phyloP scores from a whole-genome alignment of 768 basidiomycete species.

The Pholiota molesta region DNA sequence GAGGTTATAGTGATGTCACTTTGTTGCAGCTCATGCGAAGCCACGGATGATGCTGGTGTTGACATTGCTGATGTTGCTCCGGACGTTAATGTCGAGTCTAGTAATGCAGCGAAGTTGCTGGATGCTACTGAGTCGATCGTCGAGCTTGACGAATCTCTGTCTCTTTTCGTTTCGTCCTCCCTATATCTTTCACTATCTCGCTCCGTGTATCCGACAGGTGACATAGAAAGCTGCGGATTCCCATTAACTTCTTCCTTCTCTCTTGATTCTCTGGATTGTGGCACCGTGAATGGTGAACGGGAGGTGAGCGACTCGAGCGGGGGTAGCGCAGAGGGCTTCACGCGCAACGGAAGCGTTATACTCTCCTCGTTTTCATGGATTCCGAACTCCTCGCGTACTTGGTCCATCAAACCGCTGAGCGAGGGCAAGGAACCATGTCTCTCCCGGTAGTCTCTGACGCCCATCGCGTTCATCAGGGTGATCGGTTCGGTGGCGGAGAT shows the following conservation, averaged over 20 bases:
- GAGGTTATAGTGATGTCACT: background rate
- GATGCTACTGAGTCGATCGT: conserved; percentile 8
- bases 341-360: conserved; percentile 8
- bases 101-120: background rate
- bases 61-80: conserved; percentile 3
- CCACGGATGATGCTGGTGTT: conserved; percentile 7
- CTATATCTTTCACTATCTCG: conserved; percentile 2
- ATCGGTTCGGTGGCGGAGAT: conserved; percentile 24
- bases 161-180: conserved; percentile 4
- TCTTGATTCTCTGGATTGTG: conserved; percentile 4
- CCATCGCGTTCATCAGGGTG: conserved; percentile 14
- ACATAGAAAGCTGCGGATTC: conserved; percentile 16
- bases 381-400: conserved; percentile 20
- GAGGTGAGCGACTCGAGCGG: conserved; percentile 5
- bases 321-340: background rate
- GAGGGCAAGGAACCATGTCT: conserved; percentile 28
- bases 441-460: conserved; percentile 17
- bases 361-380: conserved; percentile 9
- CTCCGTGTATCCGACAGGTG: conserved; percentile 14
- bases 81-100: conserved; percentile 1
- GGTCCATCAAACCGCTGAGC: conserved; percentile 27
- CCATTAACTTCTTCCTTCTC: background rate
- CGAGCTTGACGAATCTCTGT: conserved; percentile 8
- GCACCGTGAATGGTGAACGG: conserved; percentile 16
- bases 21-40: conserved; percentile 1